Percentiles rank a stretch among this genome's conserved stretches.
phyloP scores from a whole-genome alignment of 306 rosid species.

The Quercus suber region DNA sequence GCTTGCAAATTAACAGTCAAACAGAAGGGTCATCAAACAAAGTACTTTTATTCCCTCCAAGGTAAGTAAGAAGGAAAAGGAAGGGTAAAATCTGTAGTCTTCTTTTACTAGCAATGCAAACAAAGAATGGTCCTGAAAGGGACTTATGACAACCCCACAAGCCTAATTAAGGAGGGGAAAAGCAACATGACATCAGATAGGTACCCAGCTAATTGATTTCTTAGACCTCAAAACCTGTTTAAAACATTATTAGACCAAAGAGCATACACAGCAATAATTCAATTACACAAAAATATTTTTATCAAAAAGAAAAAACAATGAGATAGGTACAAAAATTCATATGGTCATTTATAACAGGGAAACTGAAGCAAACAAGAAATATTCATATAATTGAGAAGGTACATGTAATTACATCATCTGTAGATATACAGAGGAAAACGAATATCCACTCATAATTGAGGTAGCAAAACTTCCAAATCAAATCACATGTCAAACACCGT shows the following conservation, averaged over 20 bases:
- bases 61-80: constrained; percentile 33
- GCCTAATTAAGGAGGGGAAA: constrained; percentile 19
- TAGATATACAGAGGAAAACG: not conserved
- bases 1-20: constrained; percentile 27
- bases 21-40: constrained; percentile 32
- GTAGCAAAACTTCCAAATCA: constrained; percentile 5
- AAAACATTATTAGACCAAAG: constrained; percentile 18
- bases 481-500: not conserved
- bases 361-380: constrained; percentile 1
- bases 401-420: constrained; percentile 2
- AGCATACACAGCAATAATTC: not conserved
- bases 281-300: not conserved
- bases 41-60: constrained; percentile 17
- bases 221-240: constrained; percentile 29
- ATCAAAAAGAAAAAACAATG: constrained; percentile 1
- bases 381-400: constrained; percentile 19
- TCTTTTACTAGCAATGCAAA: constrained; percentile 30
- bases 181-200: constrained; percentile 17
- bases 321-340: constrained; percentile 14
- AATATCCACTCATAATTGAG: constrained; percentile 4
- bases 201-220: constrained; percentile 13
- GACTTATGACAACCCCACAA: constrained; percentile 30
- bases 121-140: constrained; percentile 30
- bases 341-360: not conserved
- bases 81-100: constrained; percentile 31